A percentile compares a stretch with the other conserved stretches of the same genome.
Evolutionary conservation across 441 rosid species (phyloP).

Genomic region (Populus hybrid): DNA sequence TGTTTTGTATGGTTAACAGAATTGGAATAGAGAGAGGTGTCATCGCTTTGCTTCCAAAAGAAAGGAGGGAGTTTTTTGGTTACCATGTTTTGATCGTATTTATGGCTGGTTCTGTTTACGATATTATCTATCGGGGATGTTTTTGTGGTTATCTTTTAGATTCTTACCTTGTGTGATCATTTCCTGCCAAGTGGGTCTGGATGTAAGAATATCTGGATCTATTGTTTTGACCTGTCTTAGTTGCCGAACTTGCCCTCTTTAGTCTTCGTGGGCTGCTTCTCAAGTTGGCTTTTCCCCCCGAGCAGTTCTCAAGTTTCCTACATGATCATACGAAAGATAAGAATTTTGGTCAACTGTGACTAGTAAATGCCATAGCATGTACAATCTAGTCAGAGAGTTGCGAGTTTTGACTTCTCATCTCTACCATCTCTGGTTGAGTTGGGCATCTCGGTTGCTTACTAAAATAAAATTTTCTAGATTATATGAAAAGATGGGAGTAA

Average conservation of each 20-base stretch:
- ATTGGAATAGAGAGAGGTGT: constrained; percentile 20
- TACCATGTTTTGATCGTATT: constrained; percentile 7
- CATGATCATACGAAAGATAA: too few relatives aligned
- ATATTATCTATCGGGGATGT: constrained; percentile 7
- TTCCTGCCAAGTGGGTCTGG: constrained; percentile 35
- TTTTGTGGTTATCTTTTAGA: constrained; percentile 15
- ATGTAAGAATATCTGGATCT: constrained; percentile 12
- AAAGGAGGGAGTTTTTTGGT: constrained; percentile 7
- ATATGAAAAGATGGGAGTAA: constrained; percentile 5
- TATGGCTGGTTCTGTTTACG: constrained; percentile 6
- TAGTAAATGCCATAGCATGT: neutral
- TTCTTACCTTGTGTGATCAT: constrained; percentile 11
- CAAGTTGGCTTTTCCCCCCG: neutral
- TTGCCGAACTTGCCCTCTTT: constrained; percentile 19
- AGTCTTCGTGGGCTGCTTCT: constrained; percentile 2
- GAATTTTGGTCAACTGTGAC: neutral
- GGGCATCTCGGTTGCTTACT: neutral
- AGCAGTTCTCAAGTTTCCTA: neutral
- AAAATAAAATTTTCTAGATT: constrained; percentile 10
- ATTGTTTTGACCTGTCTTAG: constrained; percentile 26
- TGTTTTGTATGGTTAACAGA: constrained; percentile 19
- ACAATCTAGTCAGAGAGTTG: neutral
- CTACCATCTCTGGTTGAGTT: neutral
- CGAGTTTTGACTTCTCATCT: constrained; percentile 3
- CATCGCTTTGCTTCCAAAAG: constrained; percentile 8